Conservation (phyloP, 106 monocot genomes). For the Ottelia alismoides region DNA sequence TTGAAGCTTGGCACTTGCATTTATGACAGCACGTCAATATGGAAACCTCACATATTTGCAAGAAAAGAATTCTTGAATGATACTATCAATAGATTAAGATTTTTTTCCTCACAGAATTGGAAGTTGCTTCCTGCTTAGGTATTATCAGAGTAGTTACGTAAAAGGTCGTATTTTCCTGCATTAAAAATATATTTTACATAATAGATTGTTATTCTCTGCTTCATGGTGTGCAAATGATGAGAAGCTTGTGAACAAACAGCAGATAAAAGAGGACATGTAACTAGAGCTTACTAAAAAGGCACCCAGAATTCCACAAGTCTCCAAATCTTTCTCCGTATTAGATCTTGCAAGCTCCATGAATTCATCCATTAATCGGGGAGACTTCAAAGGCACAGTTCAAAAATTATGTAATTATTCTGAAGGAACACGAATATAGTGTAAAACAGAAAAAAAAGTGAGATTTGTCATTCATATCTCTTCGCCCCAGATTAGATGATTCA, state of each 20-base stretch:
- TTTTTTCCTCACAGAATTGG: slow-evolving; percentile 54
- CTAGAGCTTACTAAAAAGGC: slow-evolving; percentile 71
- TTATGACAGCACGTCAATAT: too few relatives aligned
- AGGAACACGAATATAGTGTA: too few relatives aligned
- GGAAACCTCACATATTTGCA: too few relatives aligned
- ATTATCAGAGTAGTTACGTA: slow-evolving; percentile 78
- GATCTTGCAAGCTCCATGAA: slow-evolving; percentile 81
- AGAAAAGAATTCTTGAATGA: neutral
- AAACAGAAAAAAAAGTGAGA: too few relatives aligned
- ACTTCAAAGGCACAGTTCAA: too few relatives aligned
- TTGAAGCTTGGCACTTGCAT: slow-evolving; percentile 75
- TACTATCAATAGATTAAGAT: neutral
- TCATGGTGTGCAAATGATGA: neutral
- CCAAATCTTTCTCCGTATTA: slow-evolving; percentile 71
- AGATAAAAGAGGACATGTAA: too few relatives aligned
- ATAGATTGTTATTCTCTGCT: neutral
- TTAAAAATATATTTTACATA: neutral
- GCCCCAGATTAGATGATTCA: too few relatives aligned
- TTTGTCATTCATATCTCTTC: too few relatives aligned
- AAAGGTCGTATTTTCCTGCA: slow-evolving; percentile 67
- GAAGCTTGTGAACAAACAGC: too few relatives aligned
- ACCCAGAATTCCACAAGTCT: slow-evolving; percentile 94
- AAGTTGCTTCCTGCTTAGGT: slow-evolving; percentile 89
- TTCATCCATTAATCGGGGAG: slow-evolving; percentile 71
- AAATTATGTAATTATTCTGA: too few relatives aligned